Percentiles rank a stretch among this genome's conserved stretches.
phyloP scores from a whole-genome alignment of 2,329 filamentous ascomycete species.

The Aspergillus japonicus region DNA sequence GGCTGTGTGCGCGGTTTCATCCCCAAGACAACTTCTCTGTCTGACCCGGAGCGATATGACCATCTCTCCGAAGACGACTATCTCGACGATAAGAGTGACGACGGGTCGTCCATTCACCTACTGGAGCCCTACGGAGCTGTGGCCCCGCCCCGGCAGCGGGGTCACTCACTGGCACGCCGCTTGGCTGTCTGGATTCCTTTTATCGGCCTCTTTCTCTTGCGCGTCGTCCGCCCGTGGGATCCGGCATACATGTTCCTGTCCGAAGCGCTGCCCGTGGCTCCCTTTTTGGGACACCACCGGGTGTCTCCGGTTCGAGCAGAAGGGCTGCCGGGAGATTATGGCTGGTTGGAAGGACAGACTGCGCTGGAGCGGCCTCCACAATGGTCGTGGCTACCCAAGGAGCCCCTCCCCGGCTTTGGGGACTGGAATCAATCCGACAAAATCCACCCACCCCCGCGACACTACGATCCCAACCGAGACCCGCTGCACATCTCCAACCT shows the following conservation, averaged over 20 bases:
- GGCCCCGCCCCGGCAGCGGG: slow-evolving; percentile 7
- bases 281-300: slow-evolving; percentile 22
- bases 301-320: slow-evolving; percentile 20
- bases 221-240: slow-evolving; percentile 27
- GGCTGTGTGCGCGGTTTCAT: slow-evolving; percentile 12
- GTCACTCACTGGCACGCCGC: slow-evolving; percentile 14
- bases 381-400: slow-evolving; percentile 28
- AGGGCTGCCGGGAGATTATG: slow-evolving; percentile 21
- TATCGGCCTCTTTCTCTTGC: slow-evolving; percentile 25
- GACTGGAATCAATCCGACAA: slow-evolving; percentile 23
- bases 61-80: slow-evolving; percentile 27
- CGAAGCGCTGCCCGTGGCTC: slow-evolving; percentile 22
- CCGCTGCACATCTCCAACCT: slow-evolving; percentile 46
- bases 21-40: slow-evolving; percentile 11
- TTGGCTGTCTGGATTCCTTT: slow-evolving; percentile 23
- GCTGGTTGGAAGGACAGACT: slow-evolving; percentile 20
- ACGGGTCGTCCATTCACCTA: slow-evolving; percentile 21
- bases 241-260: slow-evolving; percentile 30
- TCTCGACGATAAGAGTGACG: slow-evolving; percentile 24
- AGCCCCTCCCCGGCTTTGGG: slow-evolving; percentile 24
- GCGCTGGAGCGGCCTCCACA: slow-evolving; percentile 20
- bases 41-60: slow-evolving; percentile 25
- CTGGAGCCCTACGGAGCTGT: slow-evolving; percentile 14
- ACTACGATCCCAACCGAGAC: slow-evolving; percentile 40
- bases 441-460: slow-evolving; percentile 7